Percentiles rank a stretch among this genome's conserved stretches.
Evolutionary conservation across 495 filamentous ascomycete species (phyloP).

Genomic region (Xanthoparmelia taractica): DNA sequence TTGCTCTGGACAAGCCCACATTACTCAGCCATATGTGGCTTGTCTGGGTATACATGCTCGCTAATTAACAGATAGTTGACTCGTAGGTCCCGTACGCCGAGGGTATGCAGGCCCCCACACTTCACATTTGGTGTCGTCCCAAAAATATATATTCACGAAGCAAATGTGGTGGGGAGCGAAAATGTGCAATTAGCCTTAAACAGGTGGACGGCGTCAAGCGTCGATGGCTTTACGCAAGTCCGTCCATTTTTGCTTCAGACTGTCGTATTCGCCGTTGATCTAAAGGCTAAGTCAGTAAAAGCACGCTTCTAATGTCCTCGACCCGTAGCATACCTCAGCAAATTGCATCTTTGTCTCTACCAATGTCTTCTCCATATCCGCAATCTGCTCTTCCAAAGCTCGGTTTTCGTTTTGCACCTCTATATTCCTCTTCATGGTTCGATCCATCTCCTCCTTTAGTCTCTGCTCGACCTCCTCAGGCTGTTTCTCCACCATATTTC

Average conservation of each 20-base stretch:
- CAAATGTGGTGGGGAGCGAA: not conserved
- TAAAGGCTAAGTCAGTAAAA: constrained; percentile 36
- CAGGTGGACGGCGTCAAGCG: not conserved
- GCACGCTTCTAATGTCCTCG: not conserved
- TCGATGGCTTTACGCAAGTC: constrained; percentile 67
- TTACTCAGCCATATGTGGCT: not conserved
- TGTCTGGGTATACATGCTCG: constrained; percentile 21
- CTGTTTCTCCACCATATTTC: constrained; percentile 78
- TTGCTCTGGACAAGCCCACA: not conserved
- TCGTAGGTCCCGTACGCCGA: constrained; percentile 5
- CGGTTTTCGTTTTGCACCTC: constrained; percentile 94
- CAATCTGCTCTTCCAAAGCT: constrained; percentile 77
- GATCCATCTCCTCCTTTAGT: constrained; percentile 79
- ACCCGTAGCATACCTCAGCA: constrained; percentile 67
- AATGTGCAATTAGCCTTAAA: not conserved
- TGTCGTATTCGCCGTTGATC: constrained; percentile 66
- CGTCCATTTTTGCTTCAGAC: constrained; percentile 69
- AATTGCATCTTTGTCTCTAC: constrained; percentile 92
- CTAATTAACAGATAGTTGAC: constrained; percentile 10
- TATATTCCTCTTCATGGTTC: constrained; percentile 82
- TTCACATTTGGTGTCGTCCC: not conserved
- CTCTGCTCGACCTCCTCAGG: constrained; percentile 78
- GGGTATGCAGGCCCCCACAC: constrained; percentile 8
- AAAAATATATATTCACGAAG: not conserved
- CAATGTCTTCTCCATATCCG: constrained; percentile 88